Percentiles rank a stretch among this genome's conserved stretches.
These are phyloP conservation scores for Pleurotus giganteus DNA, from an alignment of 768 basidiomycete species.

Conservation along the genomic window DNA sequence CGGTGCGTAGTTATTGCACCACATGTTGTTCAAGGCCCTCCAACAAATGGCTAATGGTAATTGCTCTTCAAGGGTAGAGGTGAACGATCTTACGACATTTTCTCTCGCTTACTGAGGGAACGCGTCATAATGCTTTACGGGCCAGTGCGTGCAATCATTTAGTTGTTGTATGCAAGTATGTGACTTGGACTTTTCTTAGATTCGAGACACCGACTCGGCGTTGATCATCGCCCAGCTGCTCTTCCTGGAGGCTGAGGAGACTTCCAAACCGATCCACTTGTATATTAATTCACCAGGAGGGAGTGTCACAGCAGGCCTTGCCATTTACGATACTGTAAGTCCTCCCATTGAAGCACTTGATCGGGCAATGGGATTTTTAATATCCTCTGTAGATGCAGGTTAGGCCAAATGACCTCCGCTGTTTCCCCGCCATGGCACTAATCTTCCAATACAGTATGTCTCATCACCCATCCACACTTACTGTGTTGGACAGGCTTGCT, in stretches of 20 bases:
- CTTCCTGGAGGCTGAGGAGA: slow-evolving; percentile 95
- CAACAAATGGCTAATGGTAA: slow-evolving; percentile 6
- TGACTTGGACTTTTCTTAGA: slow-evolving; percentile 43
- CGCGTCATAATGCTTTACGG: slow-evolving; percentile 96
- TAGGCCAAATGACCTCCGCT: slow-evolving; percentile 12
- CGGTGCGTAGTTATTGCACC: slow-evolving; percentile 40
- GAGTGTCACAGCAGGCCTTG: slow-evolving; percentile 92
- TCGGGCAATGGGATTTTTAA: slow-evolving; percentile 7
- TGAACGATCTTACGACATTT: slow-evolving; percentile 93
- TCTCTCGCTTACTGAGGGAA: slow-evolving; percentile 88
- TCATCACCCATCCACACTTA: slow-evolving; percentile 95
- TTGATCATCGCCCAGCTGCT: slow-evolving; percentile 89
- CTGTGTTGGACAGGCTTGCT: slow-evolving; percentile 92
- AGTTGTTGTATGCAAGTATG: not conserved
- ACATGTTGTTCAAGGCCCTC: slow-evolving; percentile 13
- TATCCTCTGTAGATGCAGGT: slow-evolving; percentile 65
- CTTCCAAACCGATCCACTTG: slow-evolving; percentile 90
- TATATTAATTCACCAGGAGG: slow-evolving; percentile 98
- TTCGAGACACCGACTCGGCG: slow-evolving; percentile 86
- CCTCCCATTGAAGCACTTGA: not conserved
- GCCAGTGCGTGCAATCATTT: slow-evolving; percentile 53
- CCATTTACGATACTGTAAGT: slow-evolving; percentile 94
- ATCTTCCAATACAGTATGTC: slow-evolving; percentile 63
- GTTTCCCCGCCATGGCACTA: not conserved
- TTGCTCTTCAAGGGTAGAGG: slow-evolving; percentile 62